phyloP scores from a whole-genome alignment of 2,329 filamentous ascomycete species.

The Pseudogymnoascus sp. region DNA sequence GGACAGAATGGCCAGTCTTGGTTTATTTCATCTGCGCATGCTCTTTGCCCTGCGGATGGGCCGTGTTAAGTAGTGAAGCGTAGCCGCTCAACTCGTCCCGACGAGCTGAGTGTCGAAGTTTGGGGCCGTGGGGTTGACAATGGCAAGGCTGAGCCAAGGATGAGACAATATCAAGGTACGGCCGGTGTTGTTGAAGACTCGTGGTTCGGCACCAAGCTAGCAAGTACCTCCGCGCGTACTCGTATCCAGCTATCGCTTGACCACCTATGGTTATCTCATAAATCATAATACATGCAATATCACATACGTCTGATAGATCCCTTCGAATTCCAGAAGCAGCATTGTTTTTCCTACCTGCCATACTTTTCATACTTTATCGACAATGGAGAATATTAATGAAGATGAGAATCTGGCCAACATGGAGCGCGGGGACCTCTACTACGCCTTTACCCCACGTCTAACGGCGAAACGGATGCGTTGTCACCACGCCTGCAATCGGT shows the following conservation, averaged over 20 bases:
- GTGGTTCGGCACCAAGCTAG: not conserved
- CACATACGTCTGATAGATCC: not conserved
- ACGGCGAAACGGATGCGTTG: slow-evolving; percentile 55
- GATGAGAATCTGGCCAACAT: slow-evolving; percentile 48
- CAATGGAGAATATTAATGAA: slow-evolving; percentile 28
- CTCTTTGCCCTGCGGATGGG: not conserved
- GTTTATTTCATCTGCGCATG: not conserved
- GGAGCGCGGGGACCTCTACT: slow-evolving; percentile 62
- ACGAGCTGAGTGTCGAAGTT: not conserved
- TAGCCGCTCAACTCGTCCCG: not conserved
- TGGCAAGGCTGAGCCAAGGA: slow-evolving; percentile 9
- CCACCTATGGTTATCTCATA: not conserved
- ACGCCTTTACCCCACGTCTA: slow-evolving; percentile 63
- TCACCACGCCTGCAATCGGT: slow-evolving; percentile 50
- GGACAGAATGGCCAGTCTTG: not conserved
- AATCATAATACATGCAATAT: not conserved
- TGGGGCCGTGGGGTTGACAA: slow-evolving; percentile 13
- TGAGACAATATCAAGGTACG: slow-evolving; percentile 10
- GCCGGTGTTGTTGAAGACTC: not conserved
- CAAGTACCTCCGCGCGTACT: not conserved
- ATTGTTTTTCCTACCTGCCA: not conserved
- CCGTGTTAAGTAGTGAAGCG: not conserved
- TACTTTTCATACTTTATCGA: not conserved
- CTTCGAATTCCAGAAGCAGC: not conserved
- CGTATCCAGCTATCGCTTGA: not conserved